phyloP scores from a whole-genome alignment of 257 asterid genomes.

The Solanum arcanum region DNA sequence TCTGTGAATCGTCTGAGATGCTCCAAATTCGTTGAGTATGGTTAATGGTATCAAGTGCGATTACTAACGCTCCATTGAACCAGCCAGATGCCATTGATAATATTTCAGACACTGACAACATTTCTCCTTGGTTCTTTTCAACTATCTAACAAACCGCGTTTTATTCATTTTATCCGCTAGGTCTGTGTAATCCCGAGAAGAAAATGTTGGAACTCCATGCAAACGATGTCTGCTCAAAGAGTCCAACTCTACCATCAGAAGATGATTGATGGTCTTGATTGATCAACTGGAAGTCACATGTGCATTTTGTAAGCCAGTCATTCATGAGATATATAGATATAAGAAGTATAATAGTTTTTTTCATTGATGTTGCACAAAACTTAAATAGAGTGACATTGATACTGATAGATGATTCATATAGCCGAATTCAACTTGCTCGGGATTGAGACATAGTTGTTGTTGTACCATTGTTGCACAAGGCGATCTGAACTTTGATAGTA shows the following conservation, averaged over 20 bases:
- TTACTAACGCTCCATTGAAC: background rate
- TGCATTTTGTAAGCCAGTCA: background rate
- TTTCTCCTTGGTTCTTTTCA: background rate
- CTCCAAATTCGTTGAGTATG: background rate
- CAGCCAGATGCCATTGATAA: background rate
- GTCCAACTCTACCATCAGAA: slow-evolving; percentile 59
- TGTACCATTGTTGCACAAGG: background rate
- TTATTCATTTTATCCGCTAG: slow-evolving; percentile 19
- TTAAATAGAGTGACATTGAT: background rate
- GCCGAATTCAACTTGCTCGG: background rate
- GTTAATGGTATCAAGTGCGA: background rate
- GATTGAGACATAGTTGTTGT: background rate
- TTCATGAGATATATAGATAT: background rate
- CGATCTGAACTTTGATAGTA: background rate
- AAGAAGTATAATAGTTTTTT: background rate
- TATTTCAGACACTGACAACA: background rate
- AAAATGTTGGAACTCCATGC: slow-evolving; percentile 82
- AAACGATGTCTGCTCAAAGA: slow-evolving; percentile 60
- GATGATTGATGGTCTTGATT: slow-evolving; percentile 17
- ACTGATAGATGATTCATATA: background rate
- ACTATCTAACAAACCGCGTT: background rate
- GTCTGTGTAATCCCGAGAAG: slow-evolving; percentile 89
- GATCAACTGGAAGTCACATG: background rate
- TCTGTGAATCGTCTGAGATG: background rate
- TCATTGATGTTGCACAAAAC: background rate